Conservation (phyloP, 176 grass and related monocot genomes). For the Oryza australiensis region DNA sequence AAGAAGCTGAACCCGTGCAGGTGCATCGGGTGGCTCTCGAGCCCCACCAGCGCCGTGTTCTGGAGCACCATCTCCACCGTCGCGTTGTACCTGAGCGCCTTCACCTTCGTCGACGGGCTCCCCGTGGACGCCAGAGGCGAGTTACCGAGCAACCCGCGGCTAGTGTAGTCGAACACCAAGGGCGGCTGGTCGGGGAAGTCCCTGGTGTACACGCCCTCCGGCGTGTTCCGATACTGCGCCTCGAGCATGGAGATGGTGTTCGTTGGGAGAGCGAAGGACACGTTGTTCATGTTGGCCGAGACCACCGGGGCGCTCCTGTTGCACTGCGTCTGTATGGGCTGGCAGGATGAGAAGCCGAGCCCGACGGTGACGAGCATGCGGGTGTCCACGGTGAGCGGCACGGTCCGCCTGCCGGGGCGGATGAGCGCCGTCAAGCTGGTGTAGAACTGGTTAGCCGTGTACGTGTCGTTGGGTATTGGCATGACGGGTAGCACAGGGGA, state of each 20-base stretch:
- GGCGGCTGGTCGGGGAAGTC: conserved; percentile 68
- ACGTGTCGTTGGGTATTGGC: conserved; percentile 41
- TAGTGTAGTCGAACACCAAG: conserved; percentile 54
- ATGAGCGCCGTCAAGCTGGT: conserved; percentile 46
- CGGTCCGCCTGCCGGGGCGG: conserved; percentile 12
- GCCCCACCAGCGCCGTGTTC: conserved; percentile 58
- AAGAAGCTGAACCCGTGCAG: conserved; percentile 70
- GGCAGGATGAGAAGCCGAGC: conserved; percentile 37
- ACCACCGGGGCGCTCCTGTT: background rate
- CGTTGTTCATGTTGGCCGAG: conserved; percentile 68
- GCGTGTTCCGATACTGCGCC: conserved; percentile 21
- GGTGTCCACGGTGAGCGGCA: conserved; percentile 55
- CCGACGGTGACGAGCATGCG: conserved; percentile 60
- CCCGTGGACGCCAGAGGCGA: background rate
- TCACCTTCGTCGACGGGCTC: conserved; percentile 46
- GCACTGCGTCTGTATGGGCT: conserved; percentile 33
- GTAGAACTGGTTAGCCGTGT: conserved; percentile 49
- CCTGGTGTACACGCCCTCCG: conserved; percentile 39
- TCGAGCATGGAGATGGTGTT: conserved; percentile 42
- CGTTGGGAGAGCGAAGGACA: conserved; percentile 54
- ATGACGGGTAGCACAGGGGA: conserved; percentile 21
- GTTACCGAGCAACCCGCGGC: background rate
- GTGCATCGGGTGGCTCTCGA: conserved; percentile 77
- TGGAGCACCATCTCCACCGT: conserved; percentile 75
- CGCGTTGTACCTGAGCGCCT: conserved; percentile 45